Conservation (phyloP, 371 early-diverging fungal genomes). For the Globomyces sp. region DNA sequence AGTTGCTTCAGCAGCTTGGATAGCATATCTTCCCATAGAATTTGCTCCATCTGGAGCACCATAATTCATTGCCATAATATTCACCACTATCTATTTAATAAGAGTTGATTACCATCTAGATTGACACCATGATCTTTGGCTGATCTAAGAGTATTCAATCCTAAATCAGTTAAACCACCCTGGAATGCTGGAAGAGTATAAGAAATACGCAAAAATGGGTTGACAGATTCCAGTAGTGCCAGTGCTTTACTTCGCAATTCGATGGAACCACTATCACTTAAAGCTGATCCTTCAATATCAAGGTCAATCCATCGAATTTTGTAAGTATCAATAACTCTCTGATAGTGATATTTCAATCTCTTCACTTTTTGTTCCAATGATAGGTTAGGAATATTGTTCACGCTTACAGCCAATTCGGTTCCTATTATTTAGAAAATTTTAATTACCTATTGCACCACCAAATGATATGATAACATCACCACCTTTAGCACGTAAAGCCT, state of each 20-base stretch:
- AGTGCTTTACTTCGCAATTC: conserved; percentile 34
- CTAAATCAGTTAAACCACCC: conserved; percentile 21
- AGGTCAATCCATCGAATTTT: conserved; percentile 33
- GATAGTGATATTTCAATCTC: conserved; percentile 23
- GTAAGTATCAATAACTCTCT: conserved; percentile 32
- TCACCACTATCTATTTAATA: conserved; percentile 17
- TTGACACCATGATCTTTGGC: background rate
- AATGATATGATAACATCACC: conserved; percentile 36
- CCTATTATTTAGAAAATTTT: conserved; percentile 11
- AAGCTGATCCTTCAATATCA: conserved; percentile 38
- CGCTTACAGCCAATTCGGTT: conserved; percentile 28
- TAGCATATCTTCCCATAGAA: conserved; percentile 30
- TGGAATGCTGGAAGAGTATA: conserved; percentile 37
- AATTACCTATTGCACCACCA: conserved; percentile 30
- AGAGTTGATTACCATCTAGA: background rate
- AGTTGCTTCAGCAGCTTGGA: conserved; percentile 5
- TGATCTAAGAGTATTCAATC: conserved; percentile 1
- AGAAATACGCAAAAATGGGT: conserved; percentile 25
- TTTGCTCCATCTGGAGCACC: conserved; percentile 38
- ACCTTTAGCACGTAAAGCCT: conserved; percentile 17
- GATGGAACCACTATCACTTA: conserved; percentile 22
- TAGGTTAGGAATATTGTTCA: conserved; percentile 14
- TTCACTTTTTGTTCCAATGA: background rate
- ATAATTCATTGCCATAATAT: conserved; percentile 45
- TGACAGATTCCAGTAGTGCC: conserved; percentile 13